phyloP scores from a whole-genome alignment of 2,329 filamentous ascomycete species.

The Ascochyta fabae region DNA sequence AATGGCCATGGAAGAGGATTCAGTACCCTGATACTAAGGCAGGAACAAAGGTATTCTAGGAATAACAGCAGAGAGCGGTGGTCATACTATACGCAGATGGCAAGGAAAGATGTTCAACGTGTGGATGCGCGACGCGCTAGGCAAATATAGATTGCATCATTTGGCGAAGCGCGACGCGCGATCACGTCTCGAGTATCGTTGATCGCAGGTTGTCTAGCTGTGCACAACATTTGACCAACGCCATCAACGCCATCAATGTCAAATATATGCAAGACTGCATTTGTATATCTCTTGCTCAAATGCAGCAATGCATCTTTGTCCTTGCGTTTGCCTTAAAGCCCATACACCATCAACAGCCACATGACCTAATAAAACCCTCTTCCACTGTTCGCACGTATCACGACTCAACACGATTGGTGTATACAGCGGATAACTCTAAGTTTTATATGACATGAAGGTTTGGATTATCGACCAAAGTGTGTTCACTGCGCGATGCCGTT shows the following conservation, averaged over 20 bases:
- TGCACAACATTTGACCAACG: neutral
- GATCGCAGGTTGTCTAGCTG: neutral
- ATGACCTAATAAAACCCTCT: too few species aligned
- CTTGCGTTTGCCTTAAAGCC: too few species aligned
- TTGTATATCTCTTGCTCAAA: too few species aligned
- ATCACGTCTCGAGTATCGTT: conserved; percentile 24
- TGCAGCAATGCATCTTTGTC: too few species aligned
- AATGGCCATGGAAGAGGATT: conserved; percentile 27
- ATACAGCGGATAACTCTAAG: too few species aligned
- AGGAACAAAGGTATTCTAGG: neutral
- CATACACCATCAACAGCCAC: too few species aligned
- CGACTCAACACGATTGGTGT: too few species aligned
- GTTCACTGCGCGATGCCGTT: too few species aligned
- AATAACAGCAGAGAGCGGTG: neutral
- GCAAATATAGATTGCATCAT: conserved; percentile 32
- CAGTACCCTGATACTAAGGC: neutral
- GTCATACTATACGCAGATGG: conserved; percentile 15
- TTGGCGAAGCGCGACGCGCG: conserved; percentile 25
- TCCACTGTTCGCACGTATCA: too few species aligned
- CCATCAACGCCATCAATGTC: neutral
- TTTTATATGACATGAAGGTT: too few species aligned
- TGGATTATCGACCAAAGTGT: too few species aligned
- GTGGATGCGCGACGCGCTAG: conserved; percentile 33
- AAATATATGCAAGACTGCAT: too few species aligned
- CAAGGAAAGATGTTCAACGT: conserved; percentile 14